Evolutionary conservation across 768 basidiomycete species (phyloP).

Genomic region (Strobilomyces echinocephalus): DNA sequence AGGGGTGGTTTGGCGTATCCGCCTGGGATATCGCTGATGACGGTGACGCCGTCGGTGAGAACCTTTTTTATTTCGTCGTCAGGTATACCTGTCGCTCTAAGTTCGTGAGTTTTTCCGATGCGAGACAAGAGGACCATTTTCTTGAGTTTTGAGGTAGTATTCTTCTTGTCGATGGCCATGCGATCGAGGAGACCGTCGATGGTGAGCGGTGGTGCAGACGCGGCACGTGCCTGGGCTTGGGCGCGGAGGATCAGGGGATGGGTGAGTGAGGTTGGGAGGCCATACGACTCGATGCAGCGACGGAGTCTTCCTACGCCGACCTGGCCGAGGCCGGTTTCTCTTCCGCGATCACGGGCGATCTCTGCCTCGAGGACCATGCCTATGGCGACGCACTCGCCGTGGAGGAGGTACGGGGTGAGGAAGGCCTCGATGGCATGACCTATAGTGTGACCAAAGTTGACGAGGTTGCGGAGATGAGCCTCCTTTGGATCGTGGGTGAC

Average conservation of each 20-base stretch:
- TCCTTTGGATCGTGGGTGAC: constrained; percentile 97
- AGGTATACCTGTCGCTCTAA: constrained; percentile 78
- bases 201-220: constrained; percentile 32
- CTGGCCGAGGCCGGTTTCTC: constrained; percentile 61
- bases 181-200: constrained; percentile 84
- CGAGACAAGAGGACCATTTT: constrained; percentile 88
- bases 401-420: constrained; percentile 86
- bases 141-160: constrained; percentile 77
- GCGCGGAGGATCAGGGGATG: constrained; percentile 64
- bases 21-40: constrained; percentile 61
- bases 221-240: constrained; percentile 16
- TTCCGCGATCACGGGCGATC: constrained; percentile 79
- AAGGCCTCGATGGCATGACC: constrained; percentile 98
- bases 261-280: constrained; percentile 75
- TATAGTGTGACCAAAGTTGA: constrained; percentile 98
- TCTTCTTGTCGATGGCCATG: constrained; percentile 98
- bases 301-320: constrained; percentile 89
- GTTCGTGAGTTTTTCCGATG: constrained; percentile 91
- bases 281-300: constrained; percentile 84
- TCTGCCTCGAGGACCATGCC: constrained; percentile 98
- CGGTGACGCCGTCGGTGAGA: constrained; percentile 72
- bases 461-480: constrained; percentile 93
- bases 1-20: constrained; percentile 35
- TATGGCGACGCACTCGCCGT: constrained; percentile 93
- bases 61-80: constrained; percentile 81